phyloP scores from a whole-genome alignment of 768 basidiomycete genomes.

The Boletus speciosus region DNA sequence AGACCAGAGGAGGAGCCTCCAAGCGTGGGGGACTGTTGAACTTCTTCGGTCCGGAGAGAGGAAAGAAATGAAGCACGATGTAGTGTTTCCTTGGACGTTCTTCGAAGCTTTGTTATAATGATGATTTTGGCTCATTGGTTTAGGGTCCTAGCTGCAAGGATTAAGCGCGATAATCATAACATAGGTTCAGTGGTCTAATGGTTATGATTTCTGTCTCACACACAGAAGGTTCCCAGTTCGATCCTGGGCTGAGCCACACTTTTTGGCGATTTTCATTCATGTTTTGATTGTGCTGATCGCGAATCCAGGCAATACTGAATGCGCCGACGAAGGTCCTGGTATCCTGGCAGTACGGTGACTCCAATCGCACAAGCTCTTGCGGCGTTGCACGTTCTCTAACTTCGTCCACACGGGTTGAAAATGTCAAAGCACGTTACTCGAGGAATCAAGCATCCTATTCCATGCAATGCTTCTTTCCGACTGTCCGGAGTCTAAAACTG shows the following conservation, averaged over 20 bases:
- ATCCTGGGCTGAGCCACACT: conserved; percentile 41
- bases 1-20: conserved; percentile 15
- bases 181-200: conserved; percentile 43
- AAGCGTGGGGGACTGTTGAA: conserved; percentile 32
- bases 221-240: conserved; percentile 49
- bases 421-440: too few species aligned
- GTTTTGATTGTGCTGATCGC: not conserved
- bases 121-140: not conserved
- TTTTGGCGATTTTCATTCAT: not conserved
- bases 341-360: not conserved
- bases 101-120: too few species aligned
- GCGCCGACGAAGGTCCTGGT: too few species aligned
- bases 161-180: fast-evolving
- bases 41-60: conserved; percentile 32
- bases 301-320: too few species aligned
- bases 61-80: conserved; percentile 21
- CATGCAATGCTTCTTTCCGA: too few species aligned
- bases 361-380: not conserved
- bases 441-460: too few species aligned
- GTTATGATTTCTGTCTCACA: conserved; percentile 50
- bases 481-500: not conserved
- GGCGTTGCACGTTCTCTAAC: not conserved
- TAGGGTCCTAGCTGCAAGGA: not conserved
- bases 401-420: not conserved
- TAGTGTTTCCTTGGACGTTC: not conserved